Evolutionary conservation across 129 eudicot species (phyloP).

Genomic region (Erigeron canadensis): DNA sequence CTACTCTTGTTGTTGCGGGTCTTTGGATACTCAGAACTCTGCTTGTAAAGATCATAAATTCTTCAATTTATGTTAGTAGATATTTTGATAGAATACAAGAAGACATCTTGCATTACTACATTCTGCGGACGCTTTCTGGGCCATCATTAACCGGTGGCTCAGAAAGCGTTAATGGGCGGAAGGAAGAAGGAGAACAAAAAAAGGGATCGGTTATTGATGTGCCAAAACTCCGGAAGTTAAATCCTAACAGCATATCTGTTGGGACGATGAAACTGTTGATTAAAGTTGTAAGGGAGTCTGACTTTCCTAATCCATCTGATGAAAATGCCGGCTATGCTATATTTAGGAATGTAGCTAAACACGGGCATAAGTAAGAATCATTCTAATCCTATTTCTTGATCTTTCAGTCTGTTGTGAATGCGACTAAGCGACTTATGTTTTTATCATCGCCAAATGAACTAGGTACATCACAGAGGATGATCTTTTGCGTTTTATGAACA

Average conservation of each 20-base stretch:
- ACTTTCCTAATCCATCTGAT: neutral
- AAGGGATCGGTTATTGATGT: neutral
- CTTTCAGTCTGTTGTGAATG: neutral
- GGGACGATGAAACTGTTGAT: neutral
- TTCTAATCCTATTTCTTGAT: neutral
- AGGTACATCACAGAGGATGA: neutral
- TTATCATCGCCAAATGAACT: neutral
- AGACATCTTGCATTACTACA: neutral
- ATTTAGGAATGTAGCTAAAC: neutral
- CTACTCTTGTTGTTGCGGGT: neutral
- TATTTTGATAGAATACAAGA: neutral
- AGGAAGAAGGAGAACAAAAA: neutral
- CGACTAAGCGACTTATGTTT: neutral
- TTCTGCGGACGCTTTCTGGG: neutral
- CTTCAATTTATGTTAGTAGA: neutral
- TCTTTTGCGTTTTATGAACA: neutral
- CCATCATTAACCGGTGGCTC: neutral
- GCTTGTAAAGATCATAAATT: neutral
- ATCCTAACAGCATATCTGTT: neutral
- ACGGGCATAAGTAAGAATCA: neutral
- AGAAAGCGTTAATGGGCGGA: neutral
- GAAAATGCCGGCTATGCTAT: neutral
- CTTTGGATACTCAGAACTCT: neutral
- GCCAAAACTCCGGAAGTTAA: neutral
- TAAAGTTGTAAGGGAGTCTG: neutral